Conservation (phyloP, 352 stramenopile species). For the Lagenidium giganteum region DNA sequence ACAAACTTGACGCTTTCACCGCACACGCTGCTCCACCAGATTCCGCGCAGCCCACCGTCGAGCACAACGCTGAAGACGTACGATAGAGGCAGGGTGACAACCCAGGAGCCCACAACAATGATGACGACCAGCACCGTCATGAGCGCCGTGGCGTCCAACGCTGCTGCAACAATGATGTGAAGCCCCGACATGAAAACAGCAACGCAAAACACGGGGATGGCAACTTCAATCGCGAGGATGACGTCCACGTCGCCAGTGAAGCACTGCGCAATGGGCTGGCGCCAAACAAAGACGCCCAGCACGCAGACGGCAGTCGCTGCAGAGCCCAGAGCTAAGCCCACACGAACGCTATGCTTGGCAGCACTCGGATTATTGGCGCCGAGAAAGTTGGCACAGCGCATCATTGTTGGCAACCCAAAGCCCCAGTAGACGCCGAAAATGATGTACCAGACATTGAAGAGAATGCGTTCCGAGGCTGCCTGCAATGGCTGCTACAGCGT, state of each 20-base stretch:
- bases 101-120: constrained; percentile 61
- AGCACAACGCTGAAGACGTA: constrained; percentile 54
- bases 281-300: constrained; percentile 43
- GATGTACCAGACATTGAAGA: constrained; percentile 80
- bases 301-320: constrained; percentile 47
- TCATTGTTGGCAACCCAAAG: constrained; percentile 73
- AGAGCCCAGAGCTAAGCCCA: constrained; percentile 61
- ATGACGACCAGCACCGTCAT: constrained; percentile 62
- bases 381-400: constrained; percentile 70
- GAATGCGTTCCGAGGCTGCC: constrained; percentile 68
- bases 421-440: constrained; percentile 82
- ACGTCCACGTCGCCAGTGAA: constrained; percentile 67
- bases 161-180: constrained; percentile 71
- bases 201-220: constrained; percentile 67
- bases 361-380: constrained; percentile 51
- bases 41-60: constrained; percentile 38
- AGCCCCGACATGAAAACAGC: constrained; percentile 68
- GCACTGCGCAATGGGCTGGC: constrained; percentile 37
- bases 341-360: constrained; percentile 46
- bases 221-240: constrained; percentile 35
- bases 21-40: constrained; percentile 72
- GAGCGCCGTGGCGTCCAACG: constrained; percentile 76
- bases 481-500: constrained; percentile 61
- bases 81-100: constrained; percentile 58
- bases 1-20: constrained; percentile 73